These are phyloP conservation scores for Helminthosporium solani DNA, from an alignment of 2,329 filamentous ascomycete species.

Conservation along the genomic window DNA sequence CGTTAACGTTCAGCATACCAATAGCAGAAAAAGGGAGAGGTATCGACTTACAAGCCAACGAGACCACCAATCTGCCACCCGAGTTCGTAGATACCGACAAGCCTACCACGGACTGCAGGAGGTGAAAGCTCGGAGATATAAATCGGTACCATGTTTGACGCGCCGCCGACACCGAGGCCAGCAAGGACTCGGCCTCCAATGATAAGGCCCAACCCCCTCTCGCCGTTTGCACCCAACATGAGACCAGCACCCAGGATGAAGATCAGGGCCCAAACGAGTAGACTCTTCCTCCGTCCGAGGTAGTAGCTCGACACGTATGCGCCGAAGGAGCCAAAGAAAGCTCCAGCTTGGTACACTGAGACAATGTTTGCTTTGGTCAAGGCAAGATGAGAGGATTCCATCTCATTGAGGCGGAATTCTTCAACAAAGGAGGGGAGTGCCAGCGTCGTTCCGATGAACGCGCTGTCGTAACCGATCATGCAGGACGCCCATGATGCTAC, in stretches of 20 bases:
- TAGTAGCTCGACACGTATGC: conserved; percentile 64
- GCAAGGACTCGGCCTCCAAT: conserved; percentile 60
- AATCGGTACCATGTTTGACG: conserved; percentile 60
- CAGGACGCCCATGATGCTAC: conserved; percentile 59
- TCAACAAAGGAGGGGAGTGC: conserved; percentile 66
- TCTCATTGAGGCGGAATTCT: conserved; percentile 65
- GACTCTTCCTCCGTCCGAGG: conserved; percentile 64
- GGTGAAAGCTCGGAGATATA: conserved; percentile 61
- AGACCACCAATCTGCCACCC: conserved; percentile 51
- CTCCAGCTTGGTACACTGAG: conserved; percentile 77
- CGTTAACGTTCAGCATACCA: background rate
- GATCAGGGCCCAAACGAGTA: conserved; percentile 61
- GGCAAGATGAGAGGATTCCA: conserved; percentile 52
- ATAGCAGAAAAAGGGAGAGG: conserved; percentile 49
- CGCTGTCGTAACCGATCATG: conserved; percentile 66
- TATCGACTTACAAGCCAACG: conserved; percentile 22
- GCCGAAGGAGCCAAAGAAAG: conserved; percentile 69
- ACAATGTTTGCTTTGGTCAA: conserved; percentile 74
- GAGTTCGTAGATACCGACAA: conserved; percentile 53
- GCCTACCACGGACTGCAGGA: conserved; percentile 58
- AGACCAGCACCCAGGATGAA: conserved; percentile 70
- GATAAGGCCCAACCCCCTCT: conserved; percentile 56
- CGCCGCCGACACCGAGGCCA: conserved; percentile 58
- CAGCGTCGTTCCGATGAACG: conserved; percentile 75
- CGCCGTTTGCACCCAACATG: conserved; percentile 60